phyloP scores from a whole-genome alignment of 2,329 filamentous ascomycete species.

The Annulohypoxylon truncatum region DNA sequence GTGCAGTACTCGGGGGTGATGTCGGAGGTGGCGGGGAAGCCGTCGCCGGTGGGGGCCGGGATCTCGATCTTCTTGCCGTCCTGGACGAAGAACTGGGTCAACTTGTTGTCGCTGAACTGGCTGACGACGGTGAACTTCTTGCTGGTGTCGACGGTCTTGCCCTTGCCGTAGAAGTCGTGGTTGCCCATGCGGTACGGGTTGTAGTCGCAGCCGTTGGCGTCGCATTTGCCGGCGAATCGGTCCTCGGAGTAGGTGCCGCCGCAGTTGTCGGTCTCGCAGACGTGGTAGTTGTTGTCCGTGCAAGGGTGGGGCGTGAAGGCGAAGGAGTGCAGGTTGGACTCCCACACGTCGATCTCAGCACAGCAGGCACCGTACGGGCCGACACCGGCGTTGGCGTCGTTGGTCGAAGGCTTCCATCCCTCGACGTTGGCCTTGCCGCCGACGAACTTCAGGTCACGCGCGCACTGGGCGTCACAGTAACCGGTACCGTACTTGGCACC shows the following conservation, averaged over 20 bases:
- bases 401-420: constrained; percentile 61
- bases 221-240: constrained; percentile 70
- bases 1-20: constrained; percentile 68
- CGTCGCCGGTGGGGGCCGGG: constrained; percentile 47
- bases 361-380: constrained; percentile 67
- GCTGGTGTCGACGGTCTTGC: constrained; percentile 66
- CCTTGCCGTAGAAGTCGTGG: constrained; percentile 69
- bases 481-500: constrained; percentile 64
- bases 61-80: constrained; percentile 63
- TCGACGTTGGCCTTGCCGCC: constrained; percentile 62
- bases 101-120: constrained; percentile 61
- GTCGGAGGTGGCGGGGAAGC: constrained; percentile 43
- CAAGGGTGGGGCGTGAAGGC: constrained; percentile 73
- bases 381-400: constrained; percentile 63
- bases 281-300: constrained; percentile 58
- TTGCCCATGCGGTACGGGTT: constrained; percentile 74
- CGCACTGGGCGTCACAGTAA: constrained; percentile 65
- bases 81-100: constrained; percentile 71
- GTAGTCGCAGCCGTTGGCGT: constrained; percentile 74
- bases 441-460: constrained; percentile 64
- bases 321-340: constrained; percentile 69
- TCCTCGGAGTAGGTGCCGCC: constrained; percentile 61
- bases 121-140: constrained; percentile 71
- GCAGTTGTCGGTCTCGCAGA: constrained; percentile 60
- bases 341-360: constrained; percentile 71